phyloP scores from a whole-genome alignment of 257 asterid genomes.

The Penstemon newberryi region DNA sequence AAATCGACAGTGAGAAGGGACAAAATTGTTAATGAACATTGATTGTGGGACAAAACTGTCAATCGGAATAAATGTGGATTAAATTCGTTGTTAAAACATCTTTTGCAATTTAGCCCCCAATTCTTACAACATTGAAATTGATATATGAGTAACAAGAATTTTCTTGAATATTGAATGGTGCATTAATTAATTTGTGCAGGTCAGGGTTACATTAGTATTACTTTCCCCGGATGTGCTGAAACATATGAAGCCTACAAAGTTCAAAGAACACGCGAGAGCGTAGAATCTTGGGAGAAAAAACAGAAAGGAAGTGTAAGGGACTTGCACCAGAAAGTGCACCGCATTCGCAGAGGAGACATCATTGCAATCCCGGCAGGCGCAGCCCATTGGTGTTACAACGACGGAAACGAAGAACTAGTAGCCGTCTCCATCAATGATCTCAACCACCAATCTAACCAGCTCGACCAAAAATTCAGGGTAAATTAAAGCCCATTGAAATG shows the following conservation, averaged over 20 bases:
- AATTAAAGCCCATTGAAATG: background rate
- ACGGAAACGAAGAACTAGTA: constrained; percentile 53
- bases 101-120: background rate
- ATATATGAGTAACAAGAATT: background rate
- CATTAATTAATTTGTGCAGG: constrained; percentile 35
- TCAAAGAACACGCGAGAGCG: constrained; percentile 12
- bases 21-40: too few species aligned
- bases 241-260: constrained; percentile 36
- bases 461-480: constrained; percentile 69
- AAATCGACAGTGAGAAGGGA: too few species aligned
- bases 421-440: constrained; percentile 64
- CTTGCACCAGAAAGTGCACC: constrained; percentile 65
- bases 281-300: constrained; percentile 11
- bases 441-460: constrained; percentile 68
- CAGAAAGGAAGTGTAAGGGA: constrained; percentile 30
- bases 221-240: constrained; percentile 73
- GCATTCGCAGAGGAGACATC: constrained; percentile 58
- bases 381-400: constrained; percentile 70
- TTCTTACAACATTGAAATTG: background rate
- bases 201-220: constrained; percentile 50
- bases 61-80: too few species aligned
- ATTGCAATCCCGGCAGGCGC: constrained; percentile 65
- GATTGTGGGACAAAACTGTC: too few species aligned
- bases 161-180: background rate
- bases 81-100: too few species aligned